Evolutionary conservation across 2,329 filamentous ascomycete species (phyloP).

Genomic region (Onygenales sp.): DNA sequence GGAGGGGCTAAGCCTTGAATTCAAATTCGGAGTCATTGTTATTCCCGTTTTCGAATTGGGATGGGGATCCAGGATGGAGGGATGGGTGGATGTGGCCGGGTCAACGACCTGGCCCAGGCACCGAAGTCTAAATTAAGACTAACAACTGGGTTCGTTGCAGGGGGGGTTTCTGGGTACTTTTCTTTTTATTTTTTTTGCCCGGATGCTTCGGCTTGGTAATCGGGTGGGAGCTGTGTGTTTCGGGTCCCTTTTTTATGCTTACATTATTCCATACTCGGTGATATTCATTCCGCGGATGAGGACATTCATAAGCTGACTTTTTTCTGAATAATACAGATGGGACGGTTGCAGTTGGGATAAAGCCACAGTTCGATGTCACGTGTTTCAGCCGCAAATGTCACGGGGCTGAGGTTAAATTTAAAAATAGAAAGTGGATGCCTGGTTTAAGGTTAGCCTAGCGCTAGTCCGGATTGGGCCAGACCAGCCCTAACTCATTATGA

Average conservation of each 20-base stretch:
- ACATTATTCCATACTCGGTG: too few species aligned
- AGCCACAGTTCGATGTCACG: not conserved
- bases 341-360: not conserved
- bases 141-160: not conserved
- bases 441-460: not conserved
- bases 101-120: not conserved
- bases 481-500: not conserved
- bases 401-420: slow-evolving; percentile 1
- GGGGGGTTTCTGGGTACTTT: not conserved
- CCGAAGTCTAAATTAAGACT: not conserved
- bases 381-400: slow-evolving; percentile 1
- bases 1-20: not conserved
- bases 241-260: too few species aligned
- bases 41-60: not conserved
- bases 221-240: too few species aligned
- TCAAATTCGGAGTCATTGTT: not conserved
- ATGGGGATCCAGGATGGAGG: not conserved
- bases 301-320: not conserved
- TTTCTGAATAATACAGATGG: not conserved
- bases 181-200: not conserved
- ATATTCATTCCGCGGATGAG: too few species aligned
- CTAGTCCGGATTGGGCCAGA: not conserved
- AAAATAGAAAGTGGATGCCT: not conserved
- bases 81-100: not conserved
- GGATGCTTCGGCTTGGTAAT: not conserved